A percentile compares a stretch with the other conserved stretches of the same genome.
These are phyloP conservation scores for Choiromyces venosus DNA, from an alignment of 495 filamentous ascomycete genomes.

Conservation along the genomic window DNA sequence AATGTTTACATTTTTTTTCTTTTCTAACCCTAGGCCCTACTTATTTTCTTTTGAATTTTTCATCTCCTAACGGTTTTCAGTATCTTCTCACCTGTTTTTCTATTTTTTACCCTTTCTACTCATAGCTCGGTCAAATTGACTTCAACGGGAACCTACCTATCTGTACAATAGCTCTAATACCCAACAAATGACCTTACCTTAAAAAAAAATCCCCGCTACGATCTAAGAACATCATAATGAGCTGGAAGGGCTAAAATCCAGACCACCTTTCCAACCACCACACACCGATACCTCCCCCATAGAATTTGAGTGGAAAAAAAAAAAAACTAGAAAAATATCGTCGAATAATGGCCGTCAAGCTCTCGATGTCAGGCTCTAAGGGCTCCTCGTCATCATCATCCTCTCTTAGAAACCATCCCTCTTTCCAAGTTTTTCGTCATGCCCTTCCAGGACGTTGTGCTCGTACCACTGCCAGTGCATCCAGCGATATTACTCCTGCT, in stretches of 20 bases:
- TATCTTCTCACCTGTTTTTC: not conserved
- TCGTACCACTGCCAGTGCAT: not conserved
- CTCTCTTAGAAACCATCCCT: not conserved
- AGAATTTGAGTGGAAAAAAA: not conserved
- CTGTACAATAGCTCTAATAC: not conserved
- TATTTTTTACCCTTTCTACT: not conserved
- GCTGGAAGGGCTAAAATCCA: not conserved
- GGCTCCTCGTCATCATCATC: not conserved
- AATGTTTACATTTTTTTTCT: not conserved
- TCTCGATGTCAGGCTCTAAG: not conserved
- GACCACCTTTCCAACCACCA: not conserved
- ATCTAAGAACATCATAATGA: not conserved
- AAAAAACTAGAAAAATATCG: not conserved
- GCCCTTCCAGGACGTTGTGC: not conserved
- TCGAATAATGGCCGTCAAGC: not conserved
- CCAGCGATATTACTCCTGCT: not conserved
- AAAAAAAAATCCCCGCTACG: not conserved
- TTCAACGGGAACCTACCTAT: not conserved
- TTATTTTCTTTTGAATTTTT: not conserved
- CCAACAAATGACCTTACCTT: not conserved
- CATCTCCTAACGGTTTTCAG: not conserved
- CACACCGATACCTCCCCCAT: not conserved
- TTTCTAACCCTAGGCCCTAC: not conserved
- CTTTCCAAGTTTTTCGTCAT: not conserved
- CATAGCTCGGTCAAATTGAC: not conserved